A percentile compares a stretch with the other conserved stretches of the same genome.
Evolutionary conservation across 2,329 filamentous ascomycete species (phyloP).

Genomic region (Ophidiomyces ophidiicola): DNA sequence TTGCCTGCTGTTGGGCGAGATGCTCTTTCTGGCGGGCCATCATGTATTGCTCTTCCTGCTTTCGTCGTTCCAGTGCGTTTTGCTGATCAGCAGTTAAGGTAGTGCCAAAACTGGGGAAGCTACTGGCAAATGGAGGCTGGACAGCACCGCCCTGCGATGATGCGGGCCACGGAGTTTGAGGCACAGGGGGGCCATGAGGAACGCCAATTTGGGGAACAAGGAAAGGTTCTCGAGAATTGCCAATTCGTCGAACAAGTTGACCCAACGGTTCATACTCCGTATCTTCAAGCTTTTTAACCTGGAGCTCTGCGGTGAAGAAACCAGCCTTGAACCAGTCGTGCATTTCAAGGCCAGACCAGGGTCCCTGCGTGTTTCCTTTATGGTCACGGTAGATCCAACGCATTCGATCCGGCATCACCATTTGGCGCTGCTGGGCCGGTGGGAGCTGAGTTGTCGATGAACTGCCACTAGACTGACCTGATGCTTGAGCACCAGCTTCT

Average conservation of each 20-base stretch:
- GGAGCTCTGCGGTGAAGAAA: slow-evolving; percentile 88
- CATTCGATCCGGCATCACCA: slow-evolving; percentile 99
- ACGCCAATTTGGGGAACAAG: slow-evolving; percentile 94
- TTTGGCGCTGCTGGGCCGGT: slow-evolving; percentile 60
- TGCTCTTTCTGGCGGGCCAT: slow-evolving; percentile 95
- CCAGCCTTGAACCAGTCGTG: slow-evolving; percentile 99
- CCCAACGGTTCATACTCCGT: slow-evolving; percentile 87
- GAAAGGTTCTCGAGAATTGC: slow-evolving; percentile 94
- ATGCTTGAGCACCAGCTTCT: slow-evolving; percentile 25
- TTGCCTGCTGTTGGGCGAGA: slow-evolving; percentile 72
- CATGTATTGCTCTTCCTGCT: slow-evolving; percentile 95
- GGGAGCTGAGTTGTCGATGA: slow-evolving; percentile 54
- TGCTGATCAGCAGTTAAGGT: slow-evolving; percentile 96
- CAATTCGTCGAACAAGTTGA: slow-evolving; percentile 87
- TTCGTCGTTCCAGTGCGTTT: slow-evolving; percentile 87
- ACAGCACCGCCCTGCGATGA: slow-evolving; percentile 48
- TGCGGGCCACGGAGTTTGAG: slow-evolving; percentile 38
- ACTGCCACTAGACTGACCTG: slow-evolving; percentile 22
- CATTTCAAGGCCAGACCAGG: slow-evolving; percentile 95
- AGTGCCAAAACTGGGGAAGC: slow-evolving; percentile 91
- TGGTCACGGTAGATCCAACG: slow-evolving; percentile 97
- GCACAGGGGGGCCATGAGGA: slow-evolving; percentile 63
- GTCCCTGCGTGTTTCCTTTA: slow-evolving; percentile 80
- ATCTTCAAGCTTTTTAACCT: slow-evolving; percentile 92
- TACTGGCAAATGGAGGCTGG: slow-evolving; percentile 78